These are phyloP conservation scores for Debaryomyces tyrocola DNA, from an alignment of 805 yeast species.

Conservation along the genomic window DNA sequence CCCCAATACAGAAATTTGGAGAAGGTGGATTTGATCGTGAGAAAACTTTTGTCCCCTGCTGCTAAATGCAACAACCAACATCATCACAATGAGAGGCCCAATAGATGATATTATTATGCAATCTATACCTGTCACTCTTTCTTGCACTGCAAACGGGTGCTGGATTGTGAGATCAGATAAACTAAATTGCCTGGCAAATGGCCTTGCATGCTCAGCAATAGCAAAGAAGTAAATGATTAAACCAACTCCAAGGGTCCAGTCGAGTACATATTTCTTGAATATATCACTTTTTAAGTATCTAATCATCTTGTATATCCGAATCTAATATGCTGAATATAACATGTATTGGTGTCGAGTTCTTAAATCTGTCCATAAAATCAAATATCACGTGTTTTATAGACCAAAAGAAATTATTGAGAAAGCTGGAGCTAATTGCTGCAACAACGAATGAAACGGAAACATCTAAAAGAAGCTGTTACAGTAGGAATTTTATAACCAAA, in stretches of 20 bases:
- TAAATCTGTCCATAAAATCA: too few relatives aligned
- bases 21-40: slow-evolving; percentile 15
- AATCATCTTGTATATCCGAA: not conserved
- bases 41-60: slow-evolving; percentile 1
- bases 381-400: too few relatives aligned
- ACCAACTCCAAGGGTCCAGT: slow-evolving; percentile 28
- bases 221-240: slow-evolving; percentile 26
- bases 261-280: slow-evolving; percentile 13
- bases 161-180: slow-evolving; percentile 30
- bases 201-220: slow-evolving; percentile 32
- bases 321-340: too few relatives aligned
- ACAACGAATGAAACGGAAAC: too few relatives aligned
- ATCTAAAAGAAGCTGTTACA: too few relatives aligned
- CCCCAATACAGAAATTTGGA: slow-evolving; percentile 32
- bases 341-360: too few relatives aligned
- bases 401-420: too few relatives aligned
- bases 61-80: slow-evolving; percentile 14
- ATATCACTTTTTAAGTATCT: slow-evolving; percentile 1
- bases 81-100: slow-evolving; percentile 28
- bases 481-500: too few relatives aligned
- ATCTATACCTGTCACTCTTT: slow-evolving; percentile 29
- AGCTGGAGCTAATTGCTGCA: too few relatives aligned
- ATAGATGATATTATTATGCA: slow-evolving; percentile 29
- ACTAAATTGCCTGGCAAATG: slow-evolving; percentile 36
- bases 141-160: slow-evolving; percentile 34